Base-by-base conservation (phyloP, 1,139 yeast species). In the Martiniozyma asiatica region DNA sequence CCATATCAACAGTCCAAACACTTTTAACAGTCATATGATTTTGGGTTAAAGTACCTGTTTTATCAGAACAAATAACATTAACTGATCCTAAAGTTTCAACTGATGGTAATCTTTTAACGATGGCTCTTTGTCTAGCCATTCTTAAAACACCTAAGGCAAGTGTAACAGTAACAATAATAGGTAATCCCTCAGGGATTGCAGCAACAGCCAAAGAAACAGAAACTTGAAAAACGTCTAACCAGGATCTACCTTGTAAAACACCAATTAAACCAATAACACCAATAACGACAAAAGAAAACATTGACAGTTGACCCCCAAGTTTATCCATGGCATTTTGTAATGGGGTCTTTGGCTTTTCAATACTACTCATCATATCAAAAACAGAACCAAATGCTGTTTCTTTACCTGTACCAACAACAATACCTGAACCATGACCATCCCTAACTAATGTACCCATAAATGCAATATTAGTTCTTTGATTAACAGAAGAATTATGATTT, bases 141-240 rank as follows among this genome's bases (percentile, higher is more conserved):
- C 96, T 68, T 44, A 87, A 65, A 24, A 89, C 97, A 27, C 97
- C 97, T 25, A 89, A 64, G 0, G 98, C 97, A 42, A 89, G 63
- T 0, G 97, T 89, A 5, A 89, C 97, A 4, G 97, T 87, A 26
- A 89, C 97, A 51, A 89, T 87, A 47, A 89, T 87, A 0, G 97
- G 97, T 41, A 89, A 66, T 34, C 97, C 97, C 56, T 89, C 98
- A 4, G 98, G 98, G 43, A 89, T 87, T 3, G 97, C 97, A 29
- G 98, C 98, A 10, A 89, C 97, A 1, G 97, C 97, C 40, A 89
- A 64, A 3, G 95, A 84, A 8, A 89, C 97, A 2, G 95, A 82
- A 37, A 89, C 85, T 51, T 89, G 95, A 57, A 89, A 87, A 95
- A 89, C 89, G 40, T 87, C 97, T 37, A 89, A 64, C 94, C 95